These are phyloP conservation scores for Naganishia albida DNA, from an alignment of 1,284 basidiomycete species.

Conservation along the genomic window DNA sequence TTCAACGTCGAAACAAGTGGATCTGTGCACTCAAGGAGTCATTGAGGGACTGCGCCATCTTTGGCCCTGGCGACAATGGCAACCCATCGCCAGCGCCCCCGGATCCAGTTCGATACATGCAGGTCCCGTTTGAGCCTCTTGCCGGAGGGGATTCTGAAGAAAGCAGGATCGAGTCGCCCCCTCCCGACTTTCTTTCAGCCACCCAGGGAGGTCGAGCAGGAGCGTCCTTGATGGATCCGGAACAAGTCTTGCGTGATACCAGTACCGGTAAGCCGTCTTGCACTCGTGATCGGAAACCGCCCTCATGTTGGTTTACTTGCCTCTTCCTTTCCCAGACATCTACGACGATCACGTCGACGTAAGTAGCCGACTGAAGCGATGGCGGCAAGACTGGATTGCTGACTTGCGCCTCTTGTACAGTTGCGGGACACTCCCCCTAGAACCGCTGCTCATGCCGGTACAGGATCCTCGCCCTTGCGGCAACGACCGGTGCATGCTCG, in stretches of 20 bases:
- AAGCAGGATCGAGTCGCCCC: constrained; percentile 41
- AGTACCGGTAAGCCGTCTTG: constrained; percentile 38
- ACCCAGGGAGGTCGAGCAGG: constrained; percentile 39
- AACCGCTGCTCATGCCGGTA: background rate
- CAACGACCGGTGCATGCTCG: constrained; percentile 24
- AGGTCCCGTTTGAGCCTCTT: constrained; percentile 70
- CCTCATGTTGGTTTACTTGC: background rate
- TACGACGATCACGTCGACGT: constrained; percentile 32
- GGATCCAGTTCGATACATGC: constrained; percentile 63
- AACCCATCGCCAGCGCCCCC: constrained; percentile 62
- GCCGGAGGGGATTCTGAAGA: constrained; percentile 54
- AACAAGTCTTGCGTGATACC: constrained; percentile 47
- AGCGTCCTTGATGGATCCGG: constrained; percentile 42
- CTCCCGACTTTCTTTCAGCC: constrained; percentile 49
- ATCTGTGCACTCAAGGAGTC: constrained; percentile 78
- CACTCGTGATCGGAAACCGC: background rate
- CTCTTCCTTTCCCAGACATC: constrained; percentile 10
- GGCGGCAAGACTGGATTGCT: background rate
- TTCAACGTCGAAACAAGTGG: constrained; percentile 83
- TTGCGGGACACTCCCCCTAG: background rate
- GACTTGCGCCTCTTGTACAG: background rate
- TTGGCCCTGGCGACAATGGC: constrained; percentile 66
- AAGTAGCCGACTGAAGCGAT: constrained; percentile 4
- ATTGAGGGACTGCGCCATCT: constrained; percentile 66
- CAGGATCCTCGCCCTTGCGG: constrained; percentile 1